A percentile compares a stretch with the other conserved stretches of the same genome.
Evolutionary conservation across 495 filamentous ascomycete species (phyloP).

Genomic region (Penicillium coprophilum): DNA sequence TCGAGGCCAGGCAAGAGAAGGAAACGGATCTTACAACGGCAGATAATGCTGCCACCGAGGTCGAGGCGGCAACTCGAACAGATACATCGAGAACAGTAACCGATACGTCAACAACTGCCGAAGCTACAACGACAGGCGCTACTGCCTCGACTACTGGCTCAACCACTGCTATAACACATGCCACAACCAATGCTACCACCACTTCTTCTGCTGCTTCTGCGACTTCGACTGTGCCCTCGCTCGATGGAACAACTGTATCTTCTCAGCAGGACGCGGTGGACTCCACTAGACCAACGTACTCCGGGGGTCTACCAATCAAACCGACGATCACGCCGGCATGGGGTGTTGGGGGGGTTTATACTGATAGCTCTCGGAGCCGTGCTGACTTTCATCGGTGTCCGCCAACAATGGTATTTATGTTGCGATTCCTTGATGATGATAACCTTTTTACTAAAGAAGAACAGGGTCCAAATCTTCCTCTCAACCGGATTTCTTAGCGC

Average conservation of each 20-base stretch:
- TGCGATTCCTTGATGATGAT: not conserved
- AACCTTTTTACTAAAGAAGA: conserved; percentile 6
- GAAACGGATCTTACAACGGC: conserved; percentile 11
- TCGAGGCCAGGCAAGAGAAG: conserved; percentile 4
- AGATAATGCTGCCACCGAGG: conserved; percentile 4
- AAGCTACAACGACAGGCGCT: conserved; percentile 22
- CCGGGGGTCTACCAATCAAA: conserved; percentile 61
- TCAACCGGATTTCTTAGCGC: conserved; percentile 72
- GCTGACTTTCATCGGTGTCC: conserved; percentile 78
- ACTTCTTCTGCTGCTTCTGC: conserved; percentile 18
- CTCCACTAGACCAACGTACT: conserved; percentile 22
- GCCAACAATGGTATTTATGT: conserved; percentile 59
- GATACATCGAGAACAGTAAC: conserved; percentile 17
- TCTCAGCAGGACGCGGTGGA: conserved; percentile 14
- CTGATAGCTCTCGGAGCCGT: conserved; percentile 67
- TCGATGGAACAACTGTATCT: conserved; percentile 17
- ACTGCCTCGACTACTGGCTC: conserved; percentile 16
- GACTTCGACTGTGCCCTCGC: conserved; percentile 19
- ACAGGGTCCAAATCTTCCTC: conserved; percentile 72
- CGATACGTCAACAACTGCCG: conserved; percentile 13
- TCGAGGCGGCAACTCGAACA: not conserved
- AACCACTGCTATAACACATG: conserved; percentile 11
- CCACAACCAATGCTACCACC: conserved; percentile 13
- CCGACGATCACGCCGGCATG: conserved; percentile 78
- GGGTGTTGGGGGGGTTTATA: conserved; percentile 72